These are phyloP conservation scores for Nepenthes alata DNA, from an alignment of 179 eudicot genomes.

Conservation along the genomic window DNA sequence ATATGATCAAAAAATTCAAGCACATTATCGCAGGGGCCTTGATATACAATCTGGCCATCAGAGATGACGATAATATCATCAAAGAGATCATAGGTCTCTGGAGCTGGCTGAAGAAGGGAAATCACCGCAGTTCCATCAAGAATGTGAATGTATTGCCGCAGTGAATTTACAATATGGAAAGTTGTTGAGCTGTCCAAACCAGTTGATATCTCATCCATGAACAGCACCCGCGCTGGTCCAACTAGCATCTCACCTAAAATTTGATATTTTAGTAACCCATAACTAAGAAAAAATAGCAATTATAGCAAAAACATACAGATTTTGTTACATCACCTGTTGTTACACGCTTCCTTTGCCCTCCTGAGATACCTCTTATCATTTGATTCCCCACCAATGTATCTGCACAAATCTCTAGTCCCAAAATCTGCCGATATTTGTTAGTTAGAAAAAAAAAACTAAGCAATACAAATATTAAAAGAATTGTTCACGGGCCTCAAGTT, in stretches of 20 bases:
- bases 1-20: slow-evolving; percentile 26
- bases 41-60: slow-evolving; percentile 24
- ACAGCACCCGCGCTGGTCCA: slow-evolving; percentile 23
- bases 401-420: slow-evolving; percentile 16
- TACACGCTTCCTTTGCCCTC: slow-evolving; percentile 19
- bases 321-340: slow-evolving; percentile 12
- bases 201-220: slow-evolving; percentile 32
- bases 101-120: slow-evolving; percentile 37
- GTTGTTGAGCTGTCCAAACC: slow-evolving; percentile 42
- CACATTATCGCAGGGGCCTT: slow-evolving; percentile 31
- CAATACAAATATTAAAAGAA: not conserved
- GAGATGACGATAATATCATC: slow-evolving; percentile 30
- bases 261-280: too few species aligned
- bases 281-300: too few species aligned
- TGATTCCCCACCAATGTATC: slow-evolving; percentile 19
- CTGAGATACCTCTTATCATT: slow-evolving; percentile 20
- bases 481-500: too few species aligned
- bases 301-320: not conserved
- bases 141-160: slow-evolving; percentile 20
- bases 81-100: slow-evolving; percentile 22
- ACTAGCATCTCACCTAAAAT: slow-evolving; percentile 28
- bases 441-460: not conserved
- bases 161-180: slow-evolving; percentile 26
- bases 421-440: not conserved
- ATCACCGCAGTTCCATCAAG: slow-evolving; percentile 28